Evolutionary conservation across 2,329 filamentous ascomycete species (phyloP), one percentile per base, ranked within the genome.

Genomic region (Alternaria metachromatica): DNA sequence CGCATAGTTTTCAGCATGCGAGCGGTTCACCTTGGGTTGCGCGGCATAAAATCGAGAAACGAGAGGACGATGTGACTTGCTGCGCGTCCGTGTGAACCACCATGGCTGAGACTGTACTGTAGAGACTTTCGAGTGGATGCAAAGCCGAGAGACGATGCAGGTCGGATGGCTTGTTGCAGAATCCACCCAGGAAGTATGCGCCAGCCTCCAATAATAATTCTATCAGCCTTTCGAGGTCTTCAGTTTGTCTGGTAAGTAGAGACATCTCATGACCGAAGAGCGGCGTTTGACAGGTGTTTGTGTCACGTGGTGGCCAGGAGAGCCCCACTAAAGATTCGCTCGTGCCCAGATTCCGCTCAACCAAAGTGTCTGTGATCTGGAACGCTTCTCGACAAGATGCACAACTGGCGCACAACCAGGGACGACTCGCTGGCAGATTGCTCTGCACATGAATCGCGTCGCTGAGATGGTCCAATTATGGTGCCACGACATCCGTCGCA

Each of bases 401-500:
- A 41, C 43, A 49, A 53, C 43, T 21, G 26, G 8, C 55, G 49
- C 49, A 51, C 33, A 63, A 25, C 41, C 41, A 23, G 8, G 10
- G 49, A 49, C 30, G 51, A 55, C 25, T 37, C 43, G 44, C 56
- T 50, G 23, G 60, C 20, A 18, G 12, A 62, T 56, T 46, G 10
- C 54, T 56, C 54, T 46, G 54, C 25, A 46, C 41, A 56, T 54
- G 55, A 58, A 33, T 59, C 30, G 48, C 28, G 23, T 54, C 28
- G 51, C 54, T 18, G 56, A 53, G n/a, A 51, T 20, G 33, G 44
- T 20, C 21, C n/a, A 45, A 55, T 54, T 58, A 26, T 56, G 20
- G 59, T 64, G 55, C 56, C 60, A 69, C 63, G 61, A 63, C 62
- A 63, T 62, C 53, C n/a, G 25, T 33, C 30, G 49, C 23, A 48